phyloP scores from a whole-genome alignment of 2,329 filamentous ascomycete species.

The Coniella lustricola region DNA sequence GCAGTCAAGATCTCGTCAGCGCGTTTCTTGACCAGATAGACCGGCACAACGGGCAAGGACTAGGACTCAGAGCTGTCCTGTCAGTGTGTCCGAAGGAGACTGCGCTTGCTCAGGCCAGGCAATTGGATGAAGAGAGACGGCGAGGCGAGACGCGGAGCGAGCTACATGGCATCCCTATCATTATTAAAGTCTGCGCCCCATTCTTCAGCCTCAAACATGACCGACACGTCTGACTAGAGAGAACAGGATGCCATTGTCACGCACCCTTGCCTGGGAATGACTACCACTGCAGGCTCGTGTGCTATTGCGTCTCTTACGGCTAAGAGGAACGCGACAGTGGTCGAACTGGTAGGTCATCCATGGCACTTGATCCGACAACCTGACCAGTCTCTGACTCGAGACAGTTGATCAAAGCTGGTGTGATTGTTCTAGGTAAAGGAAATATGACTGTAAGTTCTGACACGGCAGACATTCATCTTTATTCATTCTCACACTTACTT shows the following conservation, averaged over 20 bases:
- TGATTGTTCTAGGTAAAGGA: slow-evolving; percentile 34
- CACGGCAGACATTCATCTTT: not conserved
- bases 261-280: slow-evolving; percentile 29
- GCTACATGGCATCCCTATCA: slow-evolving; percentile 35
- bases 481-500: not conserved
- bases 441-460: slow-evolving; percentile 27
- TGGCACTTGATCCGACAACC: not conserved
- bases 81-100: slow-evolving; percentile 29
- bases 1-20: slow-evolving; percentile 18
- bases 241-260: slow-evolving; percentile 31
- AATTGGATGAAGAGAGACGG: slow-evolving; percentile 32
- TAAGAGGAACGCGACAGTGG: slow-evolving; percentile 29
- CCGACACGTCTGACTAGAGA: too few species aligned
- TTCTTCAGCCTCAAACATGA: too few species aligned
- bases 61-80: slow-evolving; percentile 27
- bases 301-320: slow-evolving; percentile 30
- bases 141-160: slow-evolving; percentile 28
- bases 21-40: slow-evolving; percentile 20
- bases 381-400: not conserved
- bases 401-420: slow-evolving; percentile 28
- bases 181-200: slow-evolving; percentile 24
- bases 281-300: slow-evolving; percentile 32
- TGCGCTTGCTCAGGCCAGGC: slow-evolving; percentile 27
- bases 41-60: slow-evolving; percentile 15
- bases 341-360: slow-evolving; percentile 20